These are phyloP conservation scores for Ustilago shanxiensis DNA, from an alignment of 1,284 basidiomycete species.

Conservation along the genomic window DNA sequence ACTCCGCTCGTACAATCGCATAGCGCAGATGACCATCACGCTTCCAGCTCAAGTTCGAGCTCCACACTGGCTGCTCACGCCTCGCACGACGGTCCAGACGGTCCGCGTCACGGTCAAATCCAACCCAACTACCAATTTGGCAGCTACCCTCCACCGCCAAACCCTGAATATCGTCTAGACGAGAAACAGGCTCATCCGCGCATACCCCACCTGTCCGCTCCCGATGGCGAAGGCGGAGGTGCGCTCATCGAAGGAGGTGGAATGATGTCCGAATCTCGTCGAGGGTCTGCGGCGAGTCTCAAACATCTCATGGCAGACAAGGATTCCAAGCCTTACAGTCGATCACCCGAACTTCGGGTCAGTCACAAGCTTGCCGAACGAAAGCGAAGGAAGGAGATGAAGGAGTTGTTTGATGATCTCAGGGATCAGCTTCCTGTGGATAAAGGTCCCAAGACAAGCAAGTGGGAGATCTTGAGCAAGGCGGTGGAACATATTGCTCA, in stretches of 20 bases:
- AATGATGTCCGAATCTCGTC: slow-evolving; percentile 36
- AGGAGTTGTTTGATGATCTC: slow-evolving; percentile 69
- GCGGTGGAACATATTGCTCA: slow-evolving; percentile 54
- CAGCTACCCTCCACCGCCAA: slow-evolving; percentile 39
- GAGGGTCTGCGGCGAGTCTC: slow-evolving; percentile 20
- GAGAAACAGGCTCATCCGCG: slow-evolving; percentile 39
- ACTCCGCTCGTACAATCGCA: slow-evolving; percentile 41
- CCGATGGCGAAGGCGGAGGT: slow-evolving; percentile 50
- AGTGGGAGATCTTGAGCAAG: slow-evolving; percentile 68
- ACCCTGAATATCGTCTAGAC: slow-evolving; percentile 42
- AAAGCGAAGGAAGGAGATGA: slow-evolving; percentile 69
- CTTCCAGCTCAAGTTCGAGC: slow-evolving; percentile 16
- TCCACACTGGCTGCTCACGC: slow-evolving; percentile 17
- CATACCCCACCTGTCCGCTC: slow-evolving; percentile 47
- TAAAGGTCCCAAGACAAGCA: slow-evolving; percentile 66
- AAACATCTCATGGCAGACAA: slow-evolving; percentile 53
- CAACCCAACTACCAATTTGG: slow-evolving; percentile 55
- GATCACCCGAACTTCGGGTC: slow-evolving; percentile 65
- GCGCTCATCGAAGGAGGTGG: slow-evolving; percentile 32
- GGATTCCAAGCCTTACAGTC: slow-evolving; percentile 65
- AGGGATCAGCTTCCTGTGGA: slow-evolving; percentile 66
- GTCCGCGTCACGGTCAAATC: slow-evolving; percentile 29
- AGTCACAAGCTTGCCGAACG: slow-evolving; percentile 69
- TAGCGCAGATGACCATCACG: slow-evolving; percentile 35
- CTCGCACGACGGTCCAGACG: slow-evolving; percentile 25